phyloP scores from a whole-genome alignment of 768 basidiomycete genomes.

The Naganishia vishniacii region DNA sequence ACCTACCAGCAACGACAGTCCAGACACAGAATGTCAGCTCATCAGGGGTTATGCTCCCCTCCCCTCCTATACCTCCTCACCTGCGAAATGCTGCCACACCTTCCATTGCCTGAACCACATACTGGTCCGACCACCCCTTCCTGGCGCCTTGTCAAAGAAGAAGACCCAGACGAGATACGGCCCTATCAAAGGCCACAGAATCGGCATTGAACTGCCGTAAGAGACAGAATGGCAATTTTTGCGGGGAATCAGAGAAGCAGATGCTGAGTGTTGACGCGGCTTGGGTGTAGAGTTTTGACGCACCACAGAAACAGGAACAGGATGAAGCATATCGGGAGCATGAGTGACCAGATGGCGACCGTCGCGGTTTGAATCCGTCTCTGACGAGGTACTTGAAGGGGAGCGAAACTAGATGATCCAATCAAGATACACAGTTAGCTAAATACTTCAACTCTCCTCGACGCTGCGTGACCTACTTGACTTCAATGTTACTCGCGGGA shows the following conservation, averaged over 20 bases:
- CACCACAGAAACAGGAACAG: constrained; percentile 78
- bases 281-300: constrained; percentile 50
- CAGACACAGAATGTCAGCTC: background rate
- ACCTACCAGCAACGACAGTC: constrained; percentile 28
- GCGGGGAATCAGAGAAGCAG: too few species aligned
- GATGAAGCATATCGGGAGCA: constrained; percentile 63
- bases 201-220: constrained; percentile 68
- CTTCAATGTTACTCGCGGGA: constrained; percentile 27
- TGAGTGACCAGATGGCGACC: constrained; percentile 81
- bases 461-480: constrained; percentile 18
- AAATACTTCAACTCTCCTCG: background rate
- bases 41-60: too few species aligned
- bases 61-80: constrained; percentile 57
- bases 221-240: too few species aligned
- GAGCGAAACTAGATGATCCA: constrained; percentile 68
- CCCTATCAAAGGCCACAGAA: constrained; percentile 76
- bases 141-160: constrained; percentile 70
- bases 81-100: constrained; percentile 86
- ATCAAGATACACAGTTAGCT: too few species aligned
- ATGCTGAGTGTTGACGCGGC: too few species aligned
- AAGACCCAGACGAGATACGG: constrained; percentile 73
- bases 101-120: constrained; percentile 65
- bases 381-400: constrained; percentile 75
- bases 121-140: constrained; percentile 64
- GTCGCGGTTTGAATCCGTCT: constrained; percentile 81